These are phyloP conservation scores for Eimeria praecox DNA, from an alignment of 169 alveolate genomes.

Conservation along the genomic window DNA sequence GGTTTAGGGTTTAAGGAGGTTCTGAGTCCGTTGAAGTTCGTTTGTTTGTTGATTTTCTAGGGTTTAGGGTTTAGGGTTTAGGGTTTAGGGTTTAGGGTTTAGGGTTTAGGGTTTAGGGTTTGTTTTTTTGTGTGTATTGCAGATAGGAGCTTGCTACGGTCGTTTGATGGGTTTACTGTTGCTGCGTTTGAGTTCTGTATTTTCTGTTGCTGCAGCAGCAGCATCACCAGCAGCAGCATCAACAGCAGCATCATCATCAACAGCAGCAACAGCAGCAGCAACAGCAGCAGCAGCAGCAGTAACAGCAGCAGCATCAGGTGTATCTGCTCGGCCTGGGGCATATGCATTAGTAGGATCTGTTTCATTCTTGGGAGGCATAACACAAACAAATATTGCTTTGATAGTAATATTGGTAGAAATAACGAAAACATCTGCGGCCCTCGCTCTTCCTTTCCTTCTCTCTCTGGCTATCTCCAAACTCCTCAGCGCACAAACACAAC, in stretches of 20 bases:
- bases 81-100: not conserved
- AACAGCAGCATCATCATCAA: not conserved
- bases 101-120: not conserved
- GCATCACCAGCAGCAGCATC: too few relatives aligned
- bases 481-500: conserved; percentile 73
- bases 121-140: not conserved
- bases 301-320: not conserved
- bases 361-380: conserved; percentile 82
- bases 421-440: conserved; percentile 71
- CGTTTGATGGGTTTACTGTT: conserved; percentile 80
- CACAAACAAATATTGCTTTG: conserved; percentile 80
- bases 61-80: not conserved
- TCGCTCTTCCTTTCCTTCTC: conserved; percentile 78
- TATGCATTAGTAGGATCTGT: conserved; percentile 84
- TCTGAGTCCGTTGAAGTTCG: not conserved
- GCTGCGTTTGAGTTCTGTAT: conserved; percentile 34
- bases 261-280: not conserved
- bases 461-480: conserved; percentile 72
- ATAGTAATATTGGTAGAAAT: conserved; percentile 78
- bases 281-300: not conserved
- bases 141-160: conserved; percentile 82
- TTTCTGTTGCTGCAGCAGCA: not conserved
- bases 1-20: not conserved
- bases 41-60: not conserved
- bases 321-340: conserved; percentile 62